phyloP scores from a whole-genome alignment of 2,329 filamentous ascomycete genomes.

The Cordyceps pruinosa region DNA sequence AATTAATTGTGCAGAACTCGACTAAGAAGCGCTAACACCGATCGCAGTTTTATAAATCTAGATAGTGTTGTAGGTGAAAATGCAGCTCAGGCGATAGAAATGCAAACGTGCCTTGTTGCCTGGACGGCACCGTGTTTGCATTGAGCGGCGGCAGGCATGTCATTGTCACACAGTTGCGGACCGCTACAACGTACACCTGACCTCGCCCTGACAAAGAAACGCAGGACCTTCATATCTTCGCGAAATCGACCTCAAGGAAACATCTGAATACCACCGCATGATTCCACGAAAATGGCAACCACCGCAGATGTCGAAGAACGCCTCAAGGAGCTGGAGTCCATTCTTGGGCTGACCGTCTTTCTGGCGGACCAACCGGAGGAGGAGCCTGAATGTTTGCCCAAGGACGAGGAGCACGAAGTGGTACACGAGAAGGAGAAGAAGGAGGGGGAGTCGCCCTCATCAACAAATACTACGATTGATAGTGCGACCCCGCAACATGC shows the following conservation, averaged over 20 bases:
- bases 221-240: not conserved
- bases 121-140: not conserved
- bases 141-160: not conserved
- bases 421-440: not conserved
- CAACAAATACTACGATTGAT: not conserved
- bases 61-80: conserved; percentile 16
- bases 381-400: not conserved
- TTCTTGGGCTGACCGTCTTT: conserved; percentile 3
- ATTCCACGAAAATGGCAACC: not conserved
- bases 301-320: not conserved
- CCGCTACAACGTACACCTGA: not conserved
- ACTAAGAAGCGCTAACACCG: too few species aligned
- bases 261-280: not conserved
- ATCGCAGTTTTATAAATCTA: conserved; percentile 36
- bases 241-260: not conserved
- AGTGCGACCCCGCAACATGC: not conserved
- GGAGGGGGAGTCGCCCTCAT: not conserved
- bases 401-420: not conserved
- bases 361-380: not conserved
- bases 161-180: not conserved
- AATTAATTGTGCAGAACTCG: too few species aligned
- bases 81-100: not conserved
- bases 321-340: conserved; percentile 4
- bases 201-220: not conserved
- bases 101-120: not conserved